Conservation (phyloP, 2,329 filamentous ascomycete species). For the Sporothrix pallida region DNA sequence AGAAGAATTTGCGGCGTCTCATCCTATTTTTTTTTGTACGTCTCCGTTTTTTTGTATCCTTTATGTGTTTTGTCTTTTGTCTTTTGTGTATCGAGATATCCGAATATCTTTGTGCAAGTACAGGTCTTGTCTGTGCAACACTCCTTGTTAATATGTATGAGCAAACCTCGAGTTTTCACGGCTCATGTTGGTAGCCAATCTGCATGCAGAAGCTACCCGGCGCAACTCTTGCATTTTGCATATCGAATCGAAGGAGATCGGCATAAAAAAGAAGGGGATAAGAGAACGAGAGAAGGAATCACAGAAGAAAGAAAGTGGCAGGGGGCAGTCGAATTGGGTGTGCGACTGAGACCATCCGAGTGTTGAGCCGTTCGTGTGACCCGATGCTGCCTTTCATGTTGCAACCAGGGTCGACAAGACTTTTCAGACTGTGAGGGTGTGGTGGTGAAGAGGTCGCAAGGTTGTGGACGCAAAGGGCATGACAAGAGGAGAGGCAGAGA, state of each 20-base stretch:
- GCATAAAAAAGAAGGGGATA: not conserved
- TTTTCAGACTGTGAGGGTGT: constrained; percentile 23
- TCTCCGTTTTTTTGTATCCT: not conserved
- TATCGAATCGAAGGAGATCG: constrained; percentile 4
- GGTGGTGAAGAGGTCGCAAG: not conserved
- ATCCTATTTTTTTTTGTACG: not conserved
- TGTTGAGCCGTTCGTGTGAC: constrained; percentile 31
- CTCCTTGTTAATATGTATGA: constrained; percentile 2
- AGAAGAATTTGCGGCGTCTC: constrained; percentile 5
- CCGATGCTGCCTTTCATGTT: constrained; percentile 29
- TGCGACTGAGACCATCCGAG: constrained; percentile 23
- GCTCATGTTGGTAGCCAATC: constrained; percentile 20
- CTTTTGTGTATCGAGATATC: constrained; percentile 3
- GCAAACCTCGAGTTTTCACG: not conserved
- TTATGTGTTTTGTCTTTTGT: not conserved
- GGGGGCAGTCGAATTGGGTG: constrained; percentile 3
- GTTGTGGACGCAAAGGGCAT: not conserved
- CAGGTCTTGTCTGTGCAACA: not conserved
- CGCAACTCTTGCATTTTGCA: constrained; percentile 7
- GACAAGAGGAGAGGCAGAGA: not conserved
- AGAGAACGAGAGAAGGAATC: not conserved
- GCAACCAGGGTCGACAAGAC: not conserved
- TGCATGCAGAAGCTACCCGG: not conserved
- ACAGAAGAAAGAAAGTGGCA: not conserved
- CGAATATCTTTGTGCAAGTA: constrained; percentile 1